Evolutionary conservation across 2,329 filamentous ascomycete genomes (phyloP).

Genomic region (Xylariaceae sp.): DNA sequence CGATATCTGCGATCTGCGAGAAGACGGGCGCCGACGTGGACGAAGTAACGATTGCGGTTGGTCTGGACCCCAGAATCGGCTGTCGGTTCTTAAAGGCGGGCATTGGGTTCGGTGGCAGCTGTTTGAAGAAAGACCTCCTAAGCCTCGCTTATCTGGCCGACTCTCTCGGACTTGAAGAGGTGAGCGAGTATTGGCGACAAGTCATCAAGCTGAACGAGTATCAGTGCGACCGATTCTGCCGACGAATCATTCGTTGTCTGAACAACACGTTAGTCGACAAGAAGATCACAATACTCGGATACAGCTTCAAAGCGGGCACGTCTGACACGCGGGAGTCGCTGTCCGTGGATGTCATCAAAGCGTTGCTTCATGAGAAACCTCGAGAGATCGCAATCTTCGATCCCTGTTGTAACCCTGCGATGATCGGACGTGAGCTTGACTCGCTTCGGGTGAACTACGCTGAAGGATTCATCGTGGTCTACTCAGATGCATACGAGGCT

Average conservation of each 20-base stretch:
- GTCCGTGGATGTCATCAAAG: conserved; percentile 61
- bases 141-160: conserved; percentile 70
- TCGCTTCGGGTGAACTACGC: conserved; percentile 32
- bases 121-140: conserved; percentile 76
- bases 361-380: conserved; percentile 59
- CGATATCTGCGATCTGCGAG: conserved; percentile 75
- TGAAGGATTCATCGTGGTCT: conserved; percentile 42
- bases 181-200: conserved; percentile 69
- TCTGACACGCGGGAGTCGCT: conserved; percentile 68
- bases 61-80: conserved; percentile 67
- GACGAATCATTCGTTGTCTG: conserved; percentile 59
- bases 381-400: conserved; percentile 64
- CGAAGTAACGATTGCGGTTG: conserved; percentile 63
- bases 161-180: conserved; percentile 62
- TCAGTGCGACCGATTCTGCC: conserved; percentile 63
- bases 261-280: conserved; percentile 65
- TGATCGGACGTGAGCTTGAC: conserved; percentile 46
- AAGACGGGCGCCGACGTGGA: conserved; percentile 69
- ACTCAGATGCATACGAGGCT: conserved; percentile 45
- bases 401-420: conserved; percentile 52
- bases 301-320: conserved; percentile 76
- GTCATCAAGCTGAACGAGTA: conserved; percentile 74
- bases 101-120: conserved; percentile 73
- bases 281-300: conserved; percentile 68
- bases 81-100: conserved; percentile 67